A percentile compares a stretch with the other conserved stretches of the same genome.
phyloP scores from a whole-genome alignment of 1,284 basidiomycete genomes.

The Inonotus obliquus region DNA sequence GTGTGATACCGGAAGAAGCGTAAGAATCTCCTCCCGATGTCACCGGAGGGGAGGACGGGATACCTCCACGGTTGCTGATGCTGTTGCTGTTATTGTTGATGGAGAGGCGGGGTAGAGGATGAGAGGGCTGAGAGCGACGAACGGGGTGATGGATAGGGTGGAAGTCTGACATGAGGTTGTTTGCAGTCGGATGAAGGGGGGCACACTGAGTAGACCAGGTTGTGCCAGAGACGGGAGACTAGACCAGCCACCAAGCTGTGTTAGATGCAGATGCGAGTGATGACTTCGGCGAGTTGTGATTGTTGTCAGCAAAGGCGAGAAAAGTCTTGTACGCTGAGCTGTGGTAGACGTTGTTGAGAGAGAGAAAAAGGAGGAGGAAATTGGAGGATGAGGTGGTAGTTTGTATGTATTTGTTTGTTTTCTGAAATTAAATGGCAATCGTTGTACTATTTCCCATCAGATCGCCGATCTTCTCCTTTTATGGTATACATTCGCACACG shows the following conservation, averaged over 20 bases:
- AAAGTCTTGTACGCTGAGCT: not conserved
- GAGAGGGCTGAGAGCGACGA: not conserved
- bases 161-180: not conserved
- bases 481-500: not conserved
- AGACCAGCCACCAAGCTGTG: not conserved
- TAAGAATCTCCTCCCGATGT: constrained; percentile 17
- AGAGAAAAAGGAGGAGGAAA: not conserved
- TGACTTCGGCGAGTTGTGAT: constrained; percentile 1
- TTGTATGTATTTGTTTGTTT: not conserved
- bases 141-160: not conserved
- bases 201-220: not conserved
- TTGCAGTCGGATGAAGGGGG: not conserved
- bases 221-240: not conserved
- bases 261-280: not conserved
- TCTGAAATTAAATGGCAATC: not conserved
- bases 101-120: constrained; percentile 6
- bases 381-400: not conserved
- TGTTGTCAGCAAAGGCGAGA: not conserved
- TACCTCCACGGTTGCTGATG: not conserved
- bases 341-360: no score
- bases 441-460: not conserved
- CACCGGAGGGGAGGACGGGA: constrained; percentile 13
- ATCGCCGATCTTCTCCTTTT: not conserved
- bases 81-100: not conserved
- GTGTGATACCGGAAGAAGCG: constrained; percentile 16